Evolutionary conservation across 164 flowering plant species (phyloP), one percentile per base, ranked within the genome.

Genomic region (Warburgia ugandensis): DNA sequence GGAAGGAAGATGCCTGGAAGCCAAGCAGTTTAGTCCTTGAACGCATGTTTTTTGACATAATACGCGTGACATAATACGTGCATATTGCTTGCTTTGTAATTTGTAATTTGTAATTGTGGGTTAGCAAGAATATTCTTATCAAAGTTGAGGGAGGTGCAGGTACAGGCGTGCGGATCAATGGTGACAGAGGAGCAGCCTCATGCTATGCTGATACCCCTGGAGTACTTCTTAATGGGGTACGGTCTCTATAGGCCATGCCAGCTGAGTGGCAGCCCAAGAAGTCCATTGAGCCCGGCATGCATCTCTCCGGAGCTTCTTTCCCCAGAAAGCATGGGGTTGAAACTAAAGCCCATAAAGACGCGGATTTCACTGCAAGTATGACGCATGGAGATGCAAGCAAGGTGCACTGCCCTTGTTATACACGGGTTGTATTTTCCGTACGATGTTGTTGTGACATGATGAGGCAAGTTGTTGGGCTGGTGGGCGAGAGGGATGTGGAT

Each of bases 151-250:
- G 14, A 4, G 6, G 49, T 16, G 36, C 73, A 92, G 98, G 98
- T 92, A 30, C 95, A 87, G 63, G 75, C 86, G 21, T 92, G 98
- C 62, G 98, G 98, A 46, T 83, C 98, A 27, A 70, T 91, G 90
- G 98, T 87, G 67, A 91, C 98, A 23, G 96, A 91, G 39, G 98
- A 91, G 71, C 98, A 91, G 63, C 98, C 96, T 3, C 88, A 85
- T 66, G 96, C 96, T 49, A 91, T 91, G 98, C 67, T 91, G 64
- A 81, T 91, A 52, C 98, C 98, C 0, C 46, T 91, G 80, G 96
- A 87, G 73, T 92, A 77, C 61, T 92, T 92, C 71, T 60, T 92
- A 6, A 83, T 92, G 95, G 96, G 98, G 4, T 92, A 81, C 22
- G 98, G 98, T 14, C 60, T 92, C 20, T 76, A 76, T 55, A 61